phyloP scores from a whole-genome alignment of 192 early-diverging fungal species.

The Phlyctochytrium planicorne region DNA sequence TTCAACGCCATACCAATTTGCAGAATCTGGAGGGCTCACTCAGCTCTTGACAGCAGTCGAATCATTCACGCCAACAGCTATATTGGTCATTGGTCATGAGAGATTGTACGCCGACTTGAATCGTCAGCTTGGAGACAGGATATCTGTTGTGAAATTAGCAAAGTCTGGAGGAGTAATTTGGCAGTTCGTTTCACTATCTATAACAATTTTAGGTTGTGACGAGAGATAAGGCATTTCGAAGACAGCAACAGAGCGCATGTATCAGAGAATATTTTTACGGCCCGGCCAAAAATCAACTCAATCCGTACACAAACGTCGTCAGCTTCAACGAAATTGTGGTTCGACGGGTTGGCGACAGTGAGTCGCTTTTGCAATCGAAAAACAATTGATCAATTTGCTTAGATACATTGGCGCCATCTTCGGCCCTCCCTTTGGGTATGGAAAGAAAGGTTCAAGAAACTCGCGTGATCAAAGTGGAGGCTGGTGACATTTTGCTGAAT shows the following conservation, averaged over 20 bases:
- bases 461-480: slow-evolving; percentile 74
- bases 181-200: not conserved
- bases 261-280: slow-evolving; percentile 98
- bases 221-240: slow-evolving; percentile 70
- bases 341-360: slow-evolving; percentile 73
- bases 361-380: slow-evolving; percentile 8
- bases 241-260: slow-evolving; percentile 67
- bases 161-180: slow-evolving; percentile 86
- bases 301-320: slow-evolving; percentile 81
- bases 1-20: slow-evolving; percentile 79
- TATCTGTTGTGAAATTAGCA: slow-evolving; percentile 79
- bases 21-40: slow-evolving; percentile 72
- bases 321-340: slow-evolving; percentile 76
- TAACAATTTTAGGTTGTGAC: slow-evolving; percentile 67
- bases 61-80: slow-evolving; percentile 55
- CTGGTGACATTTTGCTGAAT: slow-evolving; percentile 77
- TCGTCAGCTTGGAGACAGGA: slow-evolving; percentile 50
- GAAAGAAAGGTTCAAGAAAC: slow-evolving; percentile 77
- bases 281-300: slow-evolving; percentile 66
- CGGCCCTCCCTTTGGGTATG: slow-evolving; percentile 86
- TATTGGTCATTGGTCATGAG: slow-evolving; percentile 91
- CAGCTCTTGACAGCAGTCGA: slow-evolving; percentile 72
- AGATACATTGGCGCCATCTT: slow-evolving; percentile 81
- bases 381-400: slow-evolving; percentile 17
- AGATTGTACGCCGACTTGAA: slow-evolving; percentile 84